phyloP scores from a whole-genome alignment of 2,329 filamentous ascomycete species.

The Ceratocystis smalleyi region DNA sequence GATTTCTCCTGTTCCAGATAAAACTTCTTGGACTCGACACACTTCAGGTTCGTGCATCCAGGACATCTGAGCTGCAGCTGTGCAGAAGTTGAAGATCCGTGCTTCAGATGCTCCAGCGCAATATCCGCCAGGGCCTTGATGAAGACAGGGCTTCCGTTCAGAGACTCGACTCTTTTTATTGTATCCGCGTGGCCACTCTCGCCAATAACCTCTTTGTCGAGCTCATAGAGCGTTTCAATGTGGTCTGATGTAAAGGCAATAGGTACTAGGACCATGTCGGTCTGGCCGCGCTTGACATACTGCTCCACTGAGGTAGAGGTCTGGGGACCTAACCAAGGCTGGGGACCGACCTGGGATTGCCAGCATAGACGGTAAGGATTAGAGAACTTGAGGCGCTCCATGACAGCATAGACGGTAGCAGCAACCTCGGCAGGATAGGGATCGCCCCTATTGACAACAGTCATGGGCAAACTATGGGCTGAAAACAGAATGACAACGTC shows the following conservation, averaged over 20 bases:
- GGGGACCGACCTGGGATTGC: slow-evolving; percentile 95
- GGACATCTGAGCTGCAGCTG: slow-evolving; percentile 90
- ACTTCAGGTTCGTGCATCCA: slow-evolving; percentile 79
- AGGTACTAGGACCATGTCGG: slow-evolving; percentile 77
- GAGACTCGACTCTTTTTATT: slow-evolving; percentile 76
- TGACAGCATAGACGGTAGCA: slow-evolving; percentile 92
- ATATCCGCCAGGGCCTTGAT: slow-evolving; percentile 81
- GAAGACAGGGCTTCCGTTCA: slow-evolving; percentile 84
- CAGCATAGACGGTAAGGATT: slow-evolving; percentile 91
- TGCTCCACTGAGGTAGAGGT: slow-evolving; percentile 76
- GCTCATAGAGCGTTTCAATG: slow-evolving; percentile 89
- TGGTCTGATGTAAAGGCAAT: slow-evolving; percentile 99
- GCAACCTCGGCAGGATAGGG: slow-evolving; percentile 92
- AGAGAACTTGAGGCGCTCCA: slow-evolving; percentile 71
- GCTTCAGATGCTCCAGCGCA: slow-evolving; percentile 60
- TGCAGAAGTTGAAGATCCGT: slow-evolving; percentile 50
- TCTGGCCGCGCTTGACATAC: slow-evolving; percentile 82
- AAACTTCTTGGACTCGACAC: slow-evolving; percentile 59
- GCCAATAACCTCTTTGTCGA: slow-evolving; percentile 88
- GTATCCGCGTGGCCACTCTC: slow-evolving; percentile 63
- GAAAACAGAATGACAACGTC: slow-evolving; percentile 82
- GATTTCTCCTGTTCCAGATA: slow-evolving; percentile 26
- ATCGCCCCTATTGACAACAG: slow-evolving; percentile 88
- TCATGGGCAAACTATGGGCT: slow-evolving; percentile 92
- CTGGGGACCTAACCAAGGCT: slow-evolving; percentile 88